A percentile compares a stretch with the other conserved stretches of the same genome.
phyloP scores from a whole-genome alignment of 2,329 filamentous ascomycete genomes.

The Neoascochyta sp. region DNA sequence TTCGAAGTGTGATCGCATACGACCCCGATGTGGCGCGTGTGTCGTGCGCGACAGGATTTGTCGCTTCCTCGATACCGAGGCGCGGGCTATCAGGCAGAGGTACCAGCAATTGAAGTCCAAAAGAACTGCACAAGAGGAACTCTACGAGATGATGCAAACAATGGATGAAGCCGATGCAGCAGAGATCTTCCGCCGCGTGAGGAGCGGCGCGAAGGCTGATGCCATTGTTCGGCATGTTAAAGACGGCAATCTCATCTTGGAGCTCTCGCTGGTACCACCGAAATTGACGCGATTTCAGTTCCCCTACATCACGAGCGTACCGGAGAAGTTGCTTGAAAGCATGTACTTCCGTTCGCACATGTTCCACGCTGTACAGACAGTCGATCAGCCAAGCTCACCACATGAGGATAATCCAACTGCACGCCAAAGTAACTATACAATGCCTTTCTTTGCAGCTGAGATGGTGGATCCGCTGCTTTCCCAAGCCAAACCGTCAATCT shows the following conservation, averaged over 20 bases:
- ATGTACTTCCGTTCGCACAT: conserved; percentile 2
- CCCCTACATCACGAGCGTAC: conserved; percentile 1
- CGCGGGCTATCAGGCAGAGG: no score
- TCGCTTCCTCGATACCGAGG: no score
- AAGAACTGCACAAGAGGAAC: background rate
- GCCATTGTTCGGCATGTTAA: background rate
- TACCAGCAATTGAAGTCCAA: no score
- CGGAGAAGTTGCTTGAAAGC: no score
- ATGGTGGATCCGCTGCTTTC: conserved; percentile 6
- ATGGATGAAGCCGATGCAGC: background rate
- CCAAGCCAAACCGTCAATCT: conserved; percentile 2
- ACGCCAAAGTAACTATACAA: conserved; percentile 1
- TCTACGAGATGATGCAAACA: background rate
- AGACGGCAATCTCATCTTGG: conserved; percentile 3
- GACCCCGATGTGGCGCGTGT: no score
- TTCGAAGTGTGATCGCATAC: no score
- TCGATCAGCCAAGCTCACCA: background rate
- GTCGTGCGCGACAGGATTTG: no score
- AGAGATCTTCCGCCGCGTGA: background rate
- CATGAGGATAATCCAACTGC: background rate
- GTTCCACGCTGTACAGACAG: background rate
- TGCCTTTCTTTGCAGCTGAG: conserved; percentile 3
- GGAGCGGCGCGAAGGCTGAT: background rate
- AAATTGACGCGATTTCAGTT: conserved; percentile 1
- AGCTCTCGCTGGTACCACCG: conserved; percentile 2